Conservation (phyloP, 768 basidiomycete genomes). For the Termitomyces sp. region DNA sequence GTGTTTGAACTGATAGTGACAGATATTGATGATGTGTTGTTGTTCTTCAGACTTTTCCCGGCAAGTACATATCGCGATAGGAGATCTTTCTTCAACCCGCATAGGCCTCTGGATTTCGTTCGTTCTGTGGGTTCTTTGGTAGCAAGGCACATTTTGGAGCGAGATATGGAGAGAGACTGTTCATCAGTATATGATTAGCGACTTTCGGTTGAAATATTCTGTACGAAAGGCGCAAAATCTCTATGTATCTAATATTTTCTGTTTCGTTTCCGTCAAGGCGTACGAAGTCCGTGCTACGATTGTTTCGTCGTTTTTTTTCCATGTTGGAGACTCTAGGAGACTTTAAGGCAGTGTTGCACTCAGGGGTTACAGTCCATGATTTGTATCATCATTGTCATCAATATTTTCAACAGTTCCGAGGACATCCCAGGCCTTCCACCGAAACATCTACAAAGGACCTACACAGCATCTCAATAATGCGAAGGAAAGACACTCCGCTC, state of each 20-base stretch:
- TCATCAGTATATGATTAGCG: not conserved
- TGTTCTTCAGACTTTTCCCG: not conserved
- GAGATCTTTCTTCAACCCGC: not conserved
- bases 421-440: not conserved
- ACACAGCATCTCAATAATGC: not conserved
- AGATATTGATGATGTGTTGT: conserved; percentile 13
- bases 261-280: not conserved
- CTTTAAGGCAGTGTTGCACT: not conserved
- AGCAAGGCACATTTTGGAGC: not conserved
- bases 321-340: not conserved
- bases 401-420: not conserved
- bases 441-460: not conserved
- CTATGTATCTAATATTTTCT: not conserved
- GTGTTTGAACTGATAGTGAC: conserved; percentile 9
- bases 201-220: not conserved
- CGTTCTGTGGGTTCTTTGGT: not conserved
- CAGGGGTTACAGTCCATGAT: not conserved
- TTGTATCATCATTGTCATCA: not conserved
- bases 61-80: not conserved
- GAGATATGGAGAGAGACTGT: not conserved
- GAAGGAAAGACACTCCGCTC: not conserved
- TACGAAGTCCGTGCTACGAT: not conserved
- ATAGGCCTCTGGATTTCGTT: not conserved
- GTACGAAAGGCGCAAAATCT: not conserved
- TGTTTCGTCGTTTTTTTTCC: not conserved